These are phyloP conservation scores for Ustilago crameri DNA, from an alignment of 1,284 basidiomycete genomes.

Conservation along the genomic window DNA sequence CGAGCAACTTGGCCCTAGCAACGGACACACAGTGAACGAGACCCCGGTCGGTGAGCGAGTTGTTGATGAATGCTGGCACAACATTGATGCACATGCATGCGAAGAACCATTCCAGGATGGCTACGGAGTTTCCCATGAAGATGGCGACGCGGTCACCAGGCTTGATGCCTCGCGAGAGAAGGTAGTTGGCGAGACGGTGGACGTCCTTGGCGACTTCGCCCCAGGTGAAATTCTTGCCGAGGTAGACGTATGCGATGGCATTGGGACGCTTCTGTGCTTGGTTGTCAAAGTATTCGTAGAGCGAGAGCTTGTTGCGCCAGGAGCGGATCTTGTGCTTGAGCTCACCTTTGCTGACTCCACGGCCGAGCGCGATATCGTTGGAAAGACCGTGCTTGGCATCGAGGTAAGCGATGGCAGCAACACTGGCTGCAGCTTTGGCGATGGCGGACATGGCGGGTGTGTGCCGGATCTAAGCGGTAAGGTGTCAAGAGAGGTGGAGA, in stretches of 20 bases:
- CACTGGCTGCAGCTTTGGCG: conserved; percentile 55
- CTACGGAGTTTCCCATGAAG: conserved; percentile 61
- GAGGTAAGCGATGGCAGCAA: conserved; percentile 59
- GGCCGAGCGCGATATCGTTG: conserved; percentile 45
- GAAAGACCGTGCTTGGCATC: conserved; percentile 60
- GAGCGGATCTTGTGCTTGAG: conserved; percentile 41
- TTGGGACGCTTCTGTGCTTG: conserved; percentile 47
- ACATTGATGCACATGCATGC: conserved; percentile 62
- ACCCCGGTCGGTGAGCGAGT: conserved; percentile 62
- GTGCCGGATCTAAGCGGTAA: too few species aligned
- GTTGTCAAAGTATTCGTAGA: conserved; percentile 56
- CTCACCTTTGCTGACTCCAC: conserved; percentile 31
- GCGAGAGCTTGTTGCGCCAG: conserved; percentile 50
- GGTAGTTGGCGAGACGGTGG: conserved; percentile 56
- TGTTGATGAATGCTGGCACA: conserved; percentile 68
- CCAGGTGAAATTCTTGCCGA: conserved; percentile 58
- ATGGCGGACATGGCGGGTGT: conserved; percentile 32
- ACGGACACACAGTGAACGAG: conserved; percentile 66
- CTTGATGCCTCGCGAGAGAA: conserved; percentile 55
- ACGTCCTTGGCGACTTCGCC: conserved; percentile 49
- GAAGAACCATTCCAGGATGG: conserved; percentile 57
- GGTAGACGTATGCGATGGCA: conserved; percentile 57
- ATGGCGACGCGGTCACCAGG: conserved; percentile 58
- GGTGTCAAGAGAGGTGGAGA: conserved; percentile 5
- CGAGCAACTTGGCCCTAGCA: conserved; percentile 55